Evolutionary conservation across 495 filamentous ascomycete species (phyloP), one percentile per base, ranked within the genome.

Genomic region (Rostrohypoxylon terebratum): DNA sequence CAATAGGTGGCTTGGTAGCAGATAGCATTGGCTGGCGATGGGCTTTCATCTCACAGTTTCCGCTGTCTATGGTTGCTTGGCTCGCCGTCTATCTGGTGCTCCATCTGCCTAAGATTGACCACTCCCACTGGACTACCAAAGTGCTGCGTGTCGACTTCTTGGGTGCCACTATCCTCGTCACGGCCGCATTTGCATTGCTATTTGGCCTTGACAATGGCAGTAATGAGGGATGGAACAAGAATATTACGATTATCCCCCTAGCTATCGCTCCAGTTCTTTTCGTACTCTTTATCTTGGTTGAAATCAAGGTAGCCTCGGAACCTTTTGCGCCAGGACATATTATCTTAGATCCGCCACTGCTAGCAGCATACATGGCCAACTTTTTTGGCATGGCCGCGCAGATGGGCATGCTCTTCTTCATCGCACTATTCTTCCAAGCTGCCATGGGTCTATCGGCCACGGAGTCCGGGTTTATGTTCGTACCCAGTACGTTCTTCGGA

Each of bases 21-120:
- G 93, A 96, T 75, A 87, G 82, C 25, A 84, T 96, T 28, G 92
- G 92, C 61, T 97, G 93, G 93, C 84, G 93, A 68, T 97, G 93
- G 91, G 84, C 91, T 4, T 96, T 96, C 76, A 74, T 93, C 16
- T 81, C 81, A 16, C 93, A 96, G 77, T 86, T 85, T 5, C 93
- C 93, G 1, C 77, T 93, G 9, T 92, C 91, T 59, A 75, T 92
- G 13, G 20, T 90, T 9, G 93, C 93, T 0, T 90, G 91, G 66
- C 51, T 88, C 16, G 79, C 87, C 2, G 92, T 96, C 9, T 84
- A 83, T 14, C 59, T 91, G 31, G 78, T 86, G 28, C 84, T 96
- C 0, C 78, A 93, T 54, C 77, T 93, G 1, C 91, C 92, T 0
- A 78, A 79, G 66, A 78, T 77, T 14, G 86, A 89, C 38, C 80